Percentiles rank a stretch among this genome's conserved stretches.
These are phyloP conservation scores for Penicillium fimorum DNA, from an alignment of 495 filamentous ascomycete genomes.

Conservation along the genomic window DNA sequence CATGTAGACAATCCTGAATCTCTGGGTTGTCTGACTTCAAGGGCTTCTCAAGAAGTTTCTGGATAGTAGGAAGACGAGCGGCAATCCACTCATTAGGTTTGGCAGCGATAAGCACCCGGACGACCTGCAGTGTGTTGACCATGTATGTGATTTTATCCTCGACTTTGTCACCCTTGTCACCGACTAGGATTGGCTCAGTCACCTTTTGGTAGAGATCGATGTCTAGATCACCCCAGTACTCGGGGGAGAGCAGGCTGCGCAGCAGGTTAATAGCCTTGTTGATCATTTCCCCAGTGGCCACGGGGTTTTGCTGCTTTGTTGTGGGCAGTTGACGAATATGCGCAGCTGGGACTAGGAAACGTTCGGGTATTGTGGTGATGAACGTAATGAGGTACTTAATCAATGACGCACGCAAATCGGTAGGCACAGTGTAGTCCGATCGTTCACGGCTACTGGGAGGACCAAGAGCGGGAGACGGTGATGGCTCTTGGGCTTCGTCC, in stretches of 20 bases:
- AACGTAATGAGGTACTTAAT: constrained; percentile 93
- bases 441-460: constrained; percentile 53
- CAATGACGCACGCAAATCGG: constrained; percentile 66
- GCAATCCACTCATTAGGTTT: constrained; percentile 89
- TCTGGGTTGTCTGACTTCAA: constrained; percentile 83
- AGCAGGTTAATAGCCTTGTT: constrained; percentile 80
- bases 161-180: constrained; percentile 61
- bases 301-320: constrained; percentile 44
- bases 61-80: constrained; percentile 68
- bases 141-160: constrained; percentile 75
- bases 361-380: constrained; percentile 83
- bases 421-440: constrained; percentile 66
- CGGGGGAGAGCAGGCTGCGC: constrained; percentile 80
- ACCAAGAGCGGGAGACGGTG: constrained; percentile 44
- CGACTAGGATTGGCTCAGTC: constrained; percentile 76
- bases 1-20: constrained; percentile 86
- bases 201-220: constrained; percentile 87
- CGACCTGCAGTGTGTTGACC: constrained; percentile 87
- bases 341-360: constrained; percentile 70
- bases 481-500: constrained; percentile 49
- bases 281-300: constrained; percentile 69
- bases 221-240: constrained; percentile 90
- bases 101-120: constrained; percentile 80
- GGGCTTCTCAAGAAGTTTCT: constrained; percentile 87
- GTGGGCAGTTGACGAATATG: constrained; percentile 57